Conservation (phyloP, 2,329 filamentous ascomycete genomes). For the Ophiocordyceps camponoti-rufipedis region DNA sequence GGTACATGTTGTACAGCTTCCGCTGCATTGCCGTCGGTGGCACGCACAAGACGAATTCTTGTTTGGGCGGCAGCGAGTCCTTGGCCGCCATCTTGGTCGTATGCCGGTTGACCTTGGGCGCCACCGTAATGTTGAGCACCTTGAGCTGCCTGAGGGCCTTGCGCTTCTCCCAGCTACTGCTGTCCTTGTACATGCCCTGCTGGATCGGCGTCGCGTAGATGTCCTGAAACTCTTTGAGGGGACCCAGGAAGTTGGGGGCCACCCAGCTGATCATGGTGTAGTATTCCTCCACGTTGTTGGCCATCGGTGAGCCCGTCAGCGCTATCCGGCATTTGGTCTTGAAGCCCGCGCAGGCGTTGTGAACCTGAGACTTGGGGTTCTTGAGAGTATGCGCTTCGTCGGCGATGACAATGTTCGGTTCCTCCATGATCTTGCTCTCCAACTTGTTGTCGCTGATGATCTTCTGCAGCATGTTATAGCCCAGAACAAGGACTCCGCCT, state of each 20-base stretch:
- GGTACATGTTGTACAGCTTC: conserved; percentile 36
- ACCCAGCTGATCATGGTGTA: conserved; percentile 81
- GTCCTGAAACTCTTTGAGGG: conserved; percentile 44
- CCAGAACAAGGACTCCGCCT: conserved; percentile 61
- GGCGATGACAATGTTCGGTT: conserved; percentile 56
- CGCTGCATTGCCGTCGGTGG: conserved; percentile 49
- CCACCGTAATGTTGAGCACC: conserved; percentile 52
- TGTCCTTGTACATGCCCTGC: conserved; percentile 50
- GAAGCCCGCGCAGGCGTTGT: conserved; percentile 38
- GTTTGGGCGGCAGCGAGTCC: conserved; percentile 52
- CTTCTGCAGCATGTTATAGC: conserved; percentile 49
- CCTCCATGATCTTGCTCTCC: conserved; percentile 31
- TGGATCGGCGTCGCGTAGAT: conserved; percentile 61
- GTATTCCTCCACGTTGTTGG: conserved; percentile 73
- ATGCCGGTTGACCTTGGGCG: conserved; percentile 60
- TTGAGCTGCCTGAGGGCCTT: conserved; percentile 47
- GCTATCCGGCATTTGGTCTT: conserved; percentile 56
- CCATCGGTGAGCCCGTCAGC: conserved; percentile 70
- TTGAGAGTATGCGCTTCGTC: conserved; percentile 78
- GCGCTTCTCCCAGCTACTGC: conserved; percentile 33
- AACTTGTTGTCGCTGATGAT: conserved; percentile 13
- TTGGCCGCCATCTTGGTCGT: conserved; percentile 47
- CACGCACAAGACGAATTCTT: conserved; percentile 65
- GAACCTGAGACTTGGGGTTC: conserved; percentile 35
- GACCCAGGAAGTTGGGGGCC: conserved; percentile 59